Base-by-base conservation (phyloP, 352 stramenopile species). In the Hyaloperonospora arabidopsidis region DNA sequence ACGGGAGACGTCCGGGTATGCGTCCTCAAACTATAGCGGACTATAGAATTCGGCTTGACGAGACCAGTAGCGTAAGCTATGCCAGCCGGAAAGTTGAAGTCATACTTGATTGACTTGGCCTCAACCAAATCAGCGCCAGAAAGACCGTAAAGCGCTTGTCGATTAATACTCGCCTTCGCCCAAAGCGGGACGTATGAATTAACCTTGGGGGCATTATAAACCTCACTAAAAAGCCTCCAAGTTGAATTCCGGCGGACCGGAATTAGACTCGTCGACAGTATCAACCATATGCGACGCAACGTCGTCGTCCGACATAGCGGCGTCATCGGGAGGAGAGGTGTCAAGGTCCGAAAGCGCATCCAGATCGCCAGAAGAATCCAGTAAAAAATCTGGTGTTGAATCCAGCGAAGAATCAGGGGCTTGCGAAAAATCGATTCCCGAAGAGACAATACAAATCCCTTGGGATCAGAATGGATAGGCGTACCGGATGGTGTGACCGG, bases 11-110 rank as follows among this genome's bases (percentile, higher is more conserved):
- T 49, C 44, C 10, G 19, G 11, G 19, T 47, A 4, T 1, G 22
- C 6, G 15, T 25, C 44, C 1, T 38, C 44, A 10, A n/a, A n/a
- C 23, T 23, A 49, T 2, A 49, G 14, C 0, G 44, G 1, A 17
- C 44, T 49, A 21, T 49, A 49, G 25, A 49, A 14, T 49, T 49
- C 25, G 25, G 25, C 25, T 29, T 29, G 25, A 19, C 15, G 15
- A 12, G 25, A 7, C 7, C 25, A 29, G 25, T 29, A 29, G 25
- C 25, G 3, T 29, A 7, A 29, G 25, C 25, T 7, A 7, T 29
- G 25, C 25, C 25, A 8, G 25, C 25, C 25, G 25, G 3, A 29
- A 29, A 3, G 25, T 29, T 29, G 25, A 29, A 29, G 25, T 3
- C 7, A 7, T 29, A 29, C 3, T 3, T 7, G 25, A 29, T 7